Percentiles rank a stretch among this genome's conserved stretches.
phyloP scores from a whole-genome alignment of 352 stramenopile species.

The Phytophthora syringae region DNA sequence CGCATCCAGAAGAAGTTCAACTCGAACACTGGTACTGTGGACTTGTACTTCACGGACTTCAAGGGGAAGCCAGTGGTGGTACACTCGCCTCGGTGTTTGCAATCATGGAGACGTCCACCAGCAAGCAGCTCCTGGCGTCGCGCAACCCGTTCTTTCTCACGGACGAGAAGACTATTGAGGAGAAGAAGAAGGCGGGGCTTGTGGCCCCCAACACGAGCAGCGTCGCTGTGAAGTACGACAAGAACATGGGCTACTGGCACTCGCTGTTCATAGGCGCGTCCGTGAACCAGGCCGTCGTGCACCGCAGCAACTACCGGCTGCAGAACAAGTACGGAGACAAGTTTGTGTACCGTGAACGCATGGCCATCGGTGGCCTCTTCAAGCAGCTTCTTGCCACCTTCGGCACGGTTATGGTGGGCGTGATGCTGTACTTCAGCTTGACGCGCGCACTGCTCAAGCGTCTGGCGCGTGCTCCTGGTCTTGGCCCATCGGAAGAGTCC shows the following conservation, averaged over 20 bases:
- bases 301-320: conserved; percentile 72
- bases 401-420: conserved; percentile 41
- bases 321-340: conserved; percentile 60
- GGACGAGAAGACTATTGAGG: conserved; percentile 43
- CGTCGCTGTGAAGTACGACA: conserved; percentile 64
- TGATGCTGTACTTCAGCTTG: conserved; percentile 64
- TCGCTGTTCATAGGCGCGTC: conserved; percentile 79
- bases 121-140: conserved; percentile 43
- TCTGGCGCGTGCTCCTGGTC: conserved; percentile 71
- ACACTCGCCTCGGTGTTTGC: conserved; percentile 64
- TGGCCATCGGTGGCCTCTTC: conserved; percentile 55
- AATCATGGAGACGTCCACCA: conserved; percentile 60
- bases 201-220: conserved; percentile 45
- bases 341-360: conserved; percentile 74
- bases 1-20: conserved; percentile 61
- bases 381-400: conserved; percentile 50
- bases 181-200: conserved; percentile 42
- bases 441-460: conserved; percentile 73
- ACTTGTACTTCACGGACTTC: conserved; percentile 57
- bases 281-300: conserved; percentile 86
- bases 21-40: conserved; percentile 41
- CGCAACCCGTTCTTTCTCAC: conserved; percentile 69
- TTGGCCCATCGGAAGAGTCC: conserved; percentile 79
- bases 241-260: conserved; percentile 69
- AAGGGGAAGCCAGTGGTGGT: conserved; percentile 69